Evolutionary conservation across 2,329 filamentous ascomycete species (phyloP), one percentile per base, ranked within the genome.

Genomic region (Fusarium sp.): DNA sequence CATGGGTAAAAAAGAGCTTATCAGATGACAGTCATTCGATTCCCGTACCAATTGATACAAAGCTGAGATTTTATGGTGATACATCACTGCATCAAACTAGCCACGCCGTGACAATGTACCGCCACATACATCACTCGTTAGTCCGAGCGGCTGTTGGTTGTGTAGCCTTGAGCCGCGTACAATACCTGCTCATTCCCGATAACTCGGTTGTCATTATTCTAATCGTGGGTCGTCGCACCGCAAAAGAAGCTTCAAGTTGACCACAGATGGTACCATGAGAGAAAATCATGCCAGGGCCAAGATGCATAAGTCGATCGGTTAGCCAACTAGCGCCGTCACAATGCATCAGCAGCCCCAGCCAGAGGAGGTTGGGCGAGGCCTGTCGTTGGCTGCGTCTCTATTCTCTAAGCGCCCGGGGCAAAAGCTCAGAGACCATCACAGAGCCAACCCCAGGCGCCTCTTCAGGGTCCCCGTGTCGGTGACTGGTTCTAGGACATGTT

Each of bases 251-350:
- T 18, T 8, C 8, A 52, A 61, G 56, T 39, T 31, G 26, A 34
- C 48, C 38, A 52, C 36, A 20, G 40, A 17, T 31, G 18, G 5
- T 40, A 17, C 36, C 33, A 31, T n/a, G 24, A 17, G 39, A 55
- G 50, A 48, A 46, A 33, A 40, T 58, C 50, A 43, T 54, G 42
- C 48, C 46, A 43, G 58, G 48, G 44, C 31, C 46, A 54, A 52
- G 39, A 44, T 44, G 39, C 17, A 18, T 14, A 51, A 44, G 56
- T 53, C 18, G 33, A 52, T 58, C 63, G 36, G 42, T 54, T 67
- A 58, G 63, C 43, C 60, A 33, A 36, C 63, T 75, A 75, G 73
- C 71, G 72, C 66, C 61, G 67, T 75, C 73, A 75, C 73, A 72
- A 63, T 67, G 73, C 73, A 74, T 69, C 63, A 42, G 20, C 15